A percentile compares a stretch with the other conserved stretches of the same genome.
phyloP scores from a whole-genome alignment of 2,329 filamentous ascomycete species.

The Hortaea werneckii region DNA sequence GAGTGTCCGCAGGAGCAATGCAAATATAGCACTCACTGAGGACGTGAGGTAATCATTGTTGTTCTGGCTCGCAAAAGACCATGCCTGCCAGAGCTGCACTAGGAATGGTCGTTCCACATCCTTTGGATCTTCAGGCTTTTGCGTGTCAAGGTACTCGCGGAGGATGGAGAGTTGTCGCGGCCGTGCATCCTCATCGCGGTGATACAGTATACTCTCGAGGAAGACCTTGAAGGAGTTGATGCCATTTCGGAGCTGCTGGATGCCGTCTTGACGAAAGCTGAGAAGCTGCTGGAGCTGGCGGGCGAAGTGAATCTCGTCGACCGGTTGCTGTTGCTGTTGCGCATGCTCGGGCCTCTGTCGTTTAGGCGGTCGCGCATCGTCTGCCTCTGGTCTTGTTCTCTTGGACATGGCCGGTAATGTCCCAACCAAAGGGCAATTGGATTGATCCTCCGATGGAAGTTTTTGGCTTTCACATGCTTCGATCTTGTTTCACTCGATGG shows the following conservation, averaged over 20 bases:
- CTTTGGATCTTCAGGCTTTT: conserved; percentile 38
- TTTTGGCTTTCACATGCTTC: background rate
- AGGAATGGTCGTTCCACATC: conserved; percentile 57
- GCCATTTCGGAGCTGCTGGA: conserved; percentile 56
- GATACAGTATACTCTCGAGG: conserved; percentile 53
- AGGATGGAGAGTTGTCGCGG: conserved; percentile 49
- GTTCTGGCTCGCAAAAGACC: conserved; percentile 70
- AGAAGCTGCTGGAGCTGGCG: conserved; percentile 61
- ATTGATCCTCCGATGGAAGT: background rate
- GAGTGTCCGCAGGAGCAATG: conserved; percentile 68
- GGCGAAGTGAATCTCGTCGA: conserved; percentile 52
- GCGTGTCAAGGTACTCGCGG: conserved; percentile 56
- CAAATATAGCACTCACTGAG: conserved; percentile 68
- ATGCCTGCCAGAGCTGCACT: conserved; percentile 73
- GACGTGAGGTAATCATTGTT: conserved; percentile 76
- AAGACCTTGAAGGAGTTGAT: conserved; percentile 61
- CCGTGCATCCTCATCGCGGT: conserved; percentile 41
- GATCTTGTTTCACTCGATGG: background rate
- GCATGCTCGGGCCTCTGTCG: conserved; percentile 14
- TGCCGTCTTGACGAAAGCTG: conserved; percentile 57
- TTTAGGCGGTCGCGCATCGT: conserved; percentile 21
- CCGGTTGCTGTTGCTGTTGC: conserved; percentile 17
- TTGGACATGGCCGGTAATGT: conserved; percentile 17
- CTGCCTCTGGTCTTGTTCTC: conserved; percentile 13
- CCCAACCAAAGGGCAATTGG: background rate